Base-by-base conservation (phyloP, 306 rosid species). In the Fragaria iinumae region DNA sequence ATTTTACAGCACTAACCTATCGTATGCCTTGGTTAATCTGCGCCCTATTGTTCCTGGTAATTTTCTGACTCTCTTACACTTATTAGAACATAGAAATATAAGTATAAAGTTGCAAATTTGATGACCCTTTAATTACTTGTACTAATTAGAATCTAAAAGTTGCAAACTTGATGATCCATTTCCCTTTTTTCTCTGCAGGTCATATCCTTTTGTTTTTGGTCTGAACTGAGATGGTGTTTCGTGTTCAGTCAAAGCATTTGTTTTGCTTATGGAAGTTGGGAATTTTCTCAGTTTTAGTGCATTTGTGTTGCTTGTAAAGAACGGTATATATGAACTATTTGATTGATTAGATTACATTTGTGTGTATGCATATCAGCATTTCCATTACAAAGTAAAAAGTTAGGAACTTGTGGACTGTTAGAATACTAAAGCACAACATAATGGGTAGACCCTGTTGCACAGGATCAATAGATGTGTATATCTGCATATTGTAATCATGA, bases 41-140 rank as follows among this genome's bases (percentile, higher is more conserved):
- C 98, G 96, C 76, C 98, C 98, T 77, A 68, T 76, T 85, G 83
- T 95, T 75, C 97, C 98, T 79, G 98, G 98, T 95, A 53, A 64
- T 55, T 2, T 29, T 5, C 1, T 29, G 36, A 6, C 27, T 59
- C 71, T 5, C 9, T 50, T 50, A 50, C 56, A 16, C 21, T 49
- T 49, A 0, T 5, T 25, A 20, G 69, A 41, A 32, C 39, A 23
- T 25, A 17, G 27, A 39, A 67, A 17, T 69, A 29, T 38, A 38
- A 71, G 53, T 65, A 4, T 49, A 49, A 5, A 52, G 23, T 52
- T 52, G 57, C 8, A 18, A 52, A 53, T 25, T 18, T 53, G 59
- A 55, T 20, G 60, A 53, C 12, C 55, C 55, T 49, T 49, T 48
- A 4, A 48, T 48, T 48, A 48, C 18, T 48, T 13, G 18, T 48